Percentiles rank a stretch among this genome's conserved stretches.
These are phyloP conservation scores for Caulochytrium protostelioides DNA, from an alignment of 371 early-diverging fungal genomes.

Conservation along the genomic window DNA sequence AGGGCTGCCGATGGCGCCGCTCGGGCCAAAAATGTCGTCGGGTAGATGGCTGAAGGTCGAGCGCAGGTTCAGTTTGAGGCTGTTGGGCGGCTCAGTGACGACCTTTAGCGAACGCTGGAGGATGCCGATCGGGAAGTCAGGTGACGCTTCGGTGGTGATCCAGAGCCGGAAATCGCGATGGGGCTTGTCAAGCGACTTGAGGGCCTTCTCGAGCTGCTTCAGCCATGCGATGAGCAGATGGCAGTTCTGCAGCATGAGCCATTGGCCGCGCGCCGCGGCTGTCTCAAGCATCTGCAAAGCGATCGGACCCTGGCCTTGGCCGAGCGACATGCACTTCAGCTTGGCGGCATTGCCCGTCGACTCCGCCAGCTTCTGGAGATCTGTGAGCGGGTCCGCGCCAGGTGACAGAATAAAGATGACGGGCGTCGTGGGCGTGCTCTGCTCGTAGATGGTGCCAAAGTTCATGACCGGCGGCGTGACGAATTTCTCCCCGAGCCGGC, in stretches of 20 bases:
- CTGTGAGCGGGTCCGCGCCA: conserved; percentile 36
- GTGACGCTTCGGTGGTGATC: conserved; percentile 36
- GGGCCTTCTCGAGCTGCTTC: conserved; percentile 27
- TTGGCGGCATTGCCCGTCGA: conserved; percentile 26
- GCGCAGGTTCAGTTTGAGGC: conserved; percentile 32
- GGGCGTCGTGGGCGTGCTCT: conserved; percentile 31
- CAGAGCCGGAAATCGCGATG: conserved; percentile 34
- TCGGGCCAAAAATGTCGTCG: conserved; percentile 13
- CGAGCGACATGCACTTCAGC: conserved; percentile 34
- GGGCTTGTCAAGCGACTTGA: conserved; percentile 36
- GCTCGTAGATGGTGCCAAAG: conserved; percentile 33
- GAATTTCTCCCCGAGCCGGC: conserved; percentile 32
- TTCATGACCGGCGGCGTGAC: conserved; percentile 41
- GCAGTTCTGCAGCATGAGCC: conserved; percentile 41
- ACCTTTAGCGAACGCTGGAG: conserved; percentile 35
- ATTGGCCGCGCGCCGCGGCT: conserved; percentile 33
- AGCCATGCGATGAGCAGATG: conserved; percentile 33
- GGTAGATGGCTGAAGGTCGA: conserved; percentile 26
- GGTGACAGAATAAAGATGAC: conserved; percentile 37
- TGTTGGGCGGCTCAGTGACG: conserved; percentile 42
- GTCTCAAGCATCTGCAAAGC: conserved; percentile 35
- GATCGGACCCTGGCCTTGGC: conserved; percentile 39
- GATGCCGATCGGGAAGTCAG: conserved; percentile 33
- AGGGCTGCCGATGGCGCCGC: too few relatives aligned
- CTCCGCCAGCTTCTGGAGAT: conserved; percentile 34